Conservation (phyloP, 306 rosid genomes). For the Cucurbita moschata region DNA sequence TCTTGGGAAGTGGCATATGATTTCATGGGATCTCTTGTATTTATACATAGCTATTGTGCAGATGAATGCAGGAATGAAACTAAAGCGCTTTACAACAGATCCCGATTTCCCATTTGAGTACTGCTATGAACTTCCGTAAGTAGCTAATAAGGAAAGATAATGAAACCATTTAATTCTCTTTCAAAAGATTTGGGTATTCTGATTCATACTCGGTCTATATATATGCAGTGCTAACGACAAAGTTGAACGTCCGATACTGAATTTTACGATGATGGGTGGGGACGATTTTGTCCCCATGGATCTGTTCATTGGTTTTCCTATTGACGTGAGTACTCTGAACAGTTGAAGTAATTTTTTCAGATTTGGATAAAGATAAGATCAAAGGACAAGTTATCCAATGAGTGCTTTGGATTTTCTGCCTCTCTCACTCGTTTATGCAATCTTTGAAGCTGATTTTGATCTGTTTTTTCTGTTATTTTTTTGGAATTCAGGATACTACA, state of each 20-base stretch:
- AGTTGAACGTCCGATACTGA: constrained; percentile 20
- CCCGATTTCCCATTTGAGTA: constrained; percentile 52
- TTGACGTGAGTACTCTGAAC: constrained; percentile 16
- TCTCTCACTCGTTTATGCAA: not conserved
- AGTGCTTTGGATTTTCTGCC: not conserved
- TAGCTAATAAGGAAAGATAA: not conserved
- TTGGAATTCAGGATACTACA: constrained; percentile 24
- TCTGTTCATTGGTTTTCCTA: constrained; percentile 8
- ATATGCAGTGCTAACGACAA: constrained; percentile 25
- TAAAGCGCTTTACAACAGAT: constrained; percentile 14
- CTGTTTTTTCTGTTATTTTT: not conserved
- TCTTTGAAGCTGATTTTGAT: not conserved
- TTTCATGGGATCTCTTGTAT: not conserved
- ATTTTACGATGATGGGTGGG: constrained; percentile 74
- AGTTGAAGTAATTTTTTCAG: not conserved
- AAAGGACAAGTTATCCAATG: too few relatives aligned
- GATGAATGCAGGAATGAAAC: constrained; percentile 31
- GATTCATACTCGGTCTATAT: not conserved
- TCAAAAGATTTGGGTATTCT: not conserved
- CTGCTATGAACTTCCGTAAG: constrained; percentile 53
- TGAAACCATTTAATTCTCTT: not conserved
- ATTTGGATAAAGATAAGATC: not conserved
- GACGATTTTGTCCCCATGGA: constrained; percentile 21
- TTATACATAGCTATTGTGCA: constrained; percentile 20
- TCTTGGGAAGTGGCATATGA: not conserved